Base-by-base conservation (phyloP, 306 rosid genomes). In the Clitoria ternatea region DNA sequence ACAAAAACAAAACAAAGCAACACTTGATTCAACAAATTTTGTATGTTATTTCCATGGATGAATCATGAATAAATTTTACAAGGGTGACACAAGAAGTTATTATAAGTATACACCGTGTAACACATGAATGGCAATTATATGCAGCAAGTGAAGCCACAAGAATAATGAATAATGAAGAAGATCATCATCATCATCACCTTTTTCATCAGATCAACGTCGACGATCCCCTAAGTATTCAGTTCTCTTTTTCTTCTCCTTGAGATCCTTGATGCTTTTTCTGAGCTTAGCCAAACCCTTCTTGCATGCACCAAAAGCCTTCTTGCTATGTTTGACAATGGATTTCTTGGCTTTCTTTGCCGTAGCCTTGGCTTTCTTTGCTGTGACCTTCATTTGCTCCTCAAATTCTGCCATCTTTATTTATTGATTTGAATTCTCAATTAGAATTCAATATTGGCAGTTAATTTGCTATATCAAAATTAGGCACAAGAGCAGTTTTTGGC, bases 341-440 rank as follows among this genome's bases (percentile, higher is more conserved):
- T 44, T 69, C 50, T 69, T 69, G 11, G 80, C 69, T 27, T 74
- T 80, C 27, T 61, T 59, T n/a, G 84, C 77, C 3, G 1, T 1
- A 0, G 0, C 18, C 56, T 62, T 80, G 9, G 80, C 54, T 12
- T 80, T 74, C 43, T 52, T 66, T 18, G 80, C 40, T 0, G 61
- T 29, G 2, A 32, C 69, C 77, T 74, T 80, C 1, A 80, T 22
- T 36, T 74, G 1, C 7, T 19, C 26, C 7, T 69, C 44, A 23
- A 68, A 80, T 4, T 80, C 76, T 12, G 69, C 83, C 83, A 79
- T 79, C 18, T n/a, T n/a, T n/a, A n/a, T n/a, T n/a, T n/a, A n/a
- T n/a, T n/a, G n/a, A n/a, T n/a, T 79, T 72, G 61, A 79, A 68
- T 68, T 61, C 80, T 61, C 29, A 60, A 66, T 17, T 14, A 0